Evolutionary conservation across 2,329 filamentous ascomycete genomes (phyloP).

Genomic region (Cordyceps javanica): DNA sequence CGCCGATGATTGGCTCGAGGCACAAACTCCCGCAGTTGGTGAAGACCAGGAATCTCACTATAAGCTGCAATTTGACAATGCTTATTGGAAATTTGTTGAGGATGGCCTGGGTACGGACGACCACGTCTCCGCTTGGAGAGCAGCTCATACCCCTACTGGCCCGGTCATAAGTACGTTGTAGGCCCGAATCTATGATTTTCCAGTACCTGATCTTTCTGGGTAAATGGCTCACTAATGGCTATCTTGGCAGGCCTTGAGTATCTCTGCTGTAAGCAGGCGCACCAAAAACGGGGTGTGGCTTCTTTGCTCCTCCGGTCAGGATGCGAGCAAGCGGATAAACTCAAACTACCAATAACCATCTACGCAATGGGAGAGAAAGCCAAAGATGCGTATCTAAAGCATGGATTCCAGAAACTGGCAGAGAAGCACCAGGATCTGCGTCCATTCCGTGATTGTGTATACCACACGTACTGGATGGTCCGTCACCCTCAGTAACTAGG

Average conservation of each 20-base stretch:
- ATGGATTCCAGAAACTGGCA: neutral
- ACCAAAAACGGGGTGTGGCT: slow-evolving; percentile 18
- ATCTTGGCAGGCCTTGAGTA: slow-evolving; percentile 18
- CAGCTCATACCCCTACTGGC: slow-evolving; percentile 2
- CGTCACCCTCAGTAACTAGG: neutral
- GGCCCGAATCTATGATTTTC: neutral
- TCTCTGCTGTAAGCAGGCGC: slow-evolving; percentile 18
- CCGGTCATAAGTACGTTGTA: slow-evolving; percentile 13
- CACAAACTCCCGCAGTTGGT: slow-evolving; percentile 11
- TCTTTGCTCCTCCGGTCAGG: slow-evolving; percentile 20
- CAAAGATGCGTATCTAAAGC: neutral
- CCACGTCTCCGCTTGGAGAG: neutral
- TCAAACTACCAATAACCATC: slow-evolving; percentile 16
- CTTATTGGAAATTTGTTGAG: slow-evolving; percentile 3
- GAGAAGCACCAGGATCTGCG: slow-evolving; percentile 8
- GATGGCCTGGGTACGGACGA: neutral
- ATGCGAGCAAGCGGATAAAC: slow-evolving; percentile 14
- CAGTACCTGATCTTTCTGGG: neutral
- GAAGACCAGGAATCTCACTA: slow-evolving; percentile 4
- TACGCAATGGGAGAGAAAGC: slow-evolving; percentile 17
- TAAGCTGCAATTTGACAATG: neutral
- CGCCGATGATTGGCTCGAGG: slow-evolving; percentile 12
- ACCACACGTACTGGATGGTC: slow-evolving; percentile 7
- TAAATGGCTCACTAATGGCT: neutral
- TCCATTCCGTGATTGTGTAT: neutral